A percentile compares a stretch with the other conserved stretches of the same genome.
Conservation (phyloP, 345 rosid species). For the Linum usitatissimum region DNA sequence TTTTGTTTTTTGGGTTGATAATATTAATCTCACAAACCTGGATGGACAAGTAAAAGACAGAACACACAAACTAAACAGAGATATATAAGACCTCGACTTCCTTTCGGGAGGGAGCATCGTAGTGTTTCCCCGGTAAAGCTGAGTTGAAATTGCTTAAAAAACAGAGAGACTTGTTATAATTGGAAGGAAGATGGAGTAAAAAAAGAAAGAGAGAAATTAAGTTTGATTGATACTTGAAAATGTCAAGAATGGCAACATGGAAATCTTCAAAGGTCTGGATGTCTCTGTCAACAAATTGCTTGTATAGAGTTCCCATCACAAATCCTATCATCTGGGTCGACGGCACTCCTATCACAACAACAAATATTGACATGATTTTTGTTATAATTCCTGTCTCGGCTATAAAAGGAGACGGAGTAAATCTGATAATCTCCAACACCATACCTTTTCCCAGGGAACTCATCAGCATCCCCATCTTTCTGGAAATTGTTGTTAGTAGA, state of each 20-base stretch:
- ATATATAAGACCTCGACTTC: constrained; percentile 32
- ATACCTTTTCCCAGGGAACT: constrained; percentile 56
- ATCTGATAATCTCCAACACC: neutral
- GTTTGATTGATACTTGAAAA: constrained; percentile 43
- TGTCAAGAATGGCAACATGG: constrained; percentile 62
- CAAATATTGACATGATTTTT: neutral
- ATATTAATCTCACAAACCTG: too few relatives aligned
- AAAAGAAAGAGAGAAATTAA: neutral
- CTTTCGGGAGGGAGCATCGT: constrained; percentile 44
- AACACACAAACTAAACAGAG: too few relatives aligned
- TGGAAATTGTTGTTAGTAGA: neutral
- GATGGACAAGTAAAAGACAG: too few relatives aligned
- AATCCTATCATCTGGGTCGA: constrained; percentile 45
- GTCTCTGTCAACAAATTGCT: constrained; percentile 42
- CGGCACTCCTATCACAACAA: constrained; percentile 29
- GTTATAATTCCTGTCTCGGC: neutral
- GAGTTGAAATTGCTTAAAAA: constrained; percentile 57
- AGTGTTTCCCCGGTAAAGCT: constrained; percentile 82
- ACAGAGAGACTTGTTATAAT: neutral
- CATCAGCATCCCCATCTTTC: constrained; percentile 49
- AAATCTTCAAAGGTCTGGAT: constrained; percentile 49
- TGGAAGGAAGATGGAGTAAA: neutral
- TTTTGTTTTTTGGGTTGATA: too few relatives aligned
- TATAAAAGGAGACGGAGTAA: neutral
- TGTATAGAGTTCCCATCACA: constrained; percentile 52